Evolutionary conservation across 179 eudicot species (phyloP).

Genomic region (Spergularia azorica): DNA sequence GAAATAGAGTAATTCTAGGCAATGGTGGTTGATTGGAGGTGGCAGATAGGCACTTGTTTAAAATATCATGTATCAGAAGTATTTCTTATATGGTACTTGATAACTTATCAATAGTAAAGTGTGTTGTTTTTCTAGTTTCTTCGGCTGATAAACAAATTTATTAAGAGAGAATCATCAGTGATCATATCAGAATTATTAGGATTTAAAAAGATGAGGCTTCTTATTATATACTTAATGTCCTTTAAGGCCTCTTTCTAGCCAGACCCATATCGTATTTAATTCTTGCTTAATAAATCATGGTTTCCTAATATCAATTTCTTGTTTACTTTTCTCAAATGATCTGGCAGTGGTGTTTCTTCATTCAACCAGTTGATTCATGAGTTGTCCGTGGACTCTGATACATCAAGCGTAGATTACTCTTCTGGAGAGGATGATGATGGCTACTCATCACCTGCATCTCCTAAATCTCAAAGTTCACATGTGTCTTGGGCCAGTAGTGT

Average conservation of each 20-base stretch:
- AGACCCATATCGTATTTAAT: slow-evolving; percentile 2
- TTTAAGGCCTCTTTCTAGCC: background rate
- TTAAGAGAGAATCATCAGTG: background rate
- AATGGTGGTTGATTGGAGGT: background rate
- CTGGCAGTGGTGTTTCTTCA: slow-evolving; percentile 90
- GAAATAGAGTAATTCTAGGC: background rate
- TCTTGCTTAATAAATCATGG: background rate
- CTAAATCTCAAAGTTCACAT: slow-evolving; percentile 68
- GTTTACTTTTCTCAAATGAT: slow-evolving; percentile 10
- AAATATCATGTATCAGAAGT: too few relatives aligned
- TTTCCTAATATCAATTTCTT: slow-evolving; percentile 9
- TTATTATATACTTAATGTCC: background rate
- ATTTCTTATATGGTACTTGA: too few relatives aligned
- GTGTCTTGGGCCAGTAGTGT: slow-evolving; percentile 57
- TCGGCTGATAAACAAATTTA: background rate
- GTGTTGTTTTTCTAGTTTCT: too few relatives aligned
- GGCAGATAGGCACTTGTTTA: background rate
- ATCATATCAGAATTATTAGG: too few relatives aligned
- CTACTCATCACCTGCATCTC: slow-evolving; percentile 54
- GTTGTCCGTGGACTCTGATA: slow-evolving; percentile 78
- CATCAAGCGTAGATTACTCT: slow-evolving; percentile 61
- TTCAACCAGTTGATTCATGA: slow-evolving; percentile 95
- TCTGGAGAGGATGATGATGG: slow-evolving; percentile 81
- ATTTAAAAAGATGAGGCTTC: too few relatives aligned
- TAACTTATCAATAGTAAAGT: too few relatives aligned